Conservation (phyloP, 495 filamentous ascomycete genomes). For the Penicillium paradoxum region DNA sequence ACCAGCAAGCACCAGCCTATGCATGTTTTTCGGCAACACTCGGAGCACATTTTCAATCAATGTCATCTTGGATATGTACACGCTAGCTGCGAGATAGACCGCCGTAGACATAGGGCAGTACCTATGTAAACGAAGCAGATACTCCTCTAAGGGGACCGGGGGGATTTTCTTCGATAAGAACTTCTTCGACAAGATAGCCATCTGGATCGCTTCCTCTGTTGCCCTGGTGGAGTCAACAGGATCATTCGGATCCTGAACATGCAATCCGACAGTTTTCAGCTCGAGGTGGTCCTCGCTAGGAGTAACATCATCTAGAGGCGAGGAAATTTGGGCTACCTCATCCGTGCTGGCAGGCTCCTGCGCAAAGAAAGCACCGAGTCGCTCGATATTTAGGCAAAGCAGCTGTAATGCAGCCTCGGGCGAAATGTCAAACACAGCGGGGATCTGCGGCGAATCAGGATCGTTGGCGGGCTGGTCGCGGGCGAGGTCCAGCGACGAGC, state of each 20-base stretch:
- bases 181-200: constrained; percentile 65
- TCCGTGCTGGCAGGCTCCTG: constrained; percentile 49
- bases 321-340: constrained; percentile 41
- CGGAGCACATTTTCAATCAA: constrained; percentile 67
- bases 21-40: constrained; percentile 76
- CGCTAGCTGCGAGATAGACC: constrained; percentile 86
- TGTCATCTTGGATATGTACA: constrained; percentile 81
- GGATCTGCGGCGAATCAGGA: constrained; percentile 6
- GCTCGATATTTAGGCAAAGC: constrained; percentile 66
- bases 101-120: constrained; percentile 96
- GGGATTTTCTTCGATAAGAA: constrained; percentile 89
- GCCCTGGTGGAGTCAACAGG: not conserved
- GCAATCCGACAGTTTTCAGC: constrained; percentile 25
- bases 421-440: constrained; percentile 63
- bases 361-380: constrained; percentile 64
- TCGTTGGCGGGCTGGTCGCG: not conserved
- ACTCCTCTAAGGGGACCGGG: constrained; percentile 74
- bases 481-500: constrained; percentile 1
- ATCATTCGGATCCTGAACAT: constrained; percentile 18
- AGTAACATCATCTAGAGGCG: constrained; percentile 54
- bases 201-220: constrained; percentile 18
- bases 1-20: constrained; percentile 79
- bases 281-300: constrained; percentile 19
- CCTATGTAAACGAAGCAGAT: constrained; percentile 77
- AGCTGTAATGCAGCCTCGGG: constrained; percentile 75